phyloP scores from a whole-genome alignment of 371 early-diverging fungal species.

The Mucor velutinosus region DNA sequence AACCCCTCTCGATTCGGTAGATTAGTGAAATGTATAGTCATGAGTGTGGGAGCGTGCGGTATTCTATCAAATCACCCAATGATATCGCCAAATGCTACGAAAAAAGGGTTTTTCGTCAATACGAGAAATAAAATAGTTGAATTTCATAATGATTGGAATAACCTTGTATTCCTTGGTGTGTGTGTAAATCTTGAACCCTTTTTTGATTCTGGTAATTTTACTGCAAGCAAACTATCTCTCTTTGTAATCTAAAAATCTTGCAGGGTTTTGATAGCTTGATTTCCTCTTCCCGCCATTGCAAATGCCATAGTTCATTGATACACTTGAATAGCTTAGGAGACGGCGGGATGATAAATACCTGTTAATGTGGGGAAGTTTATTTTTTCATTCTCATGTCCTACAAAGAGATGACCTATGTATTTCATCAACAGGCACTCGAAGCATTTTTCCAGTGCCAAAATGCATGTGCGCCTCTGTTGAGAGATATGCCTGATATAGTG shows the following conservation, averaged over 20 bases:
- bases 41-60: conserved; percentile 29
- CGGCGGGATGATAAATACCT: conserved; percentile 8
- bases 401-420: neutral
- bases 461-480: neutral
- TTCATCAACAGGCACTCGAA: neutral
- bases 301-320: neutral
- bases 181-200: conserved; percentile 2
- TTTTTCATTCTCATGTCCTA: conserved; percentile 1
- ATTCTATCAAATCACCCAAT: conserved; percentile 5
- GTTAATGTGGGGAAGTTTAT: conserved; percentile 15
- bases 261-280: neutral
- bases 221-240: neutral
- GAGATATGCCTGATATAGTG: conserved; percentile 16
- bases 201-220: neutral
- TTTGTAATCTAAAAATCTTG: neutral
- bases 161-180: neutral
- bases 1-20: conserved; percentile 10
- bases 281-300: neutral
- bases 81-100: neutral
- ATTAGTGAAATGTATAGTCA: conserved; percentile 16
- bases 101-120: neutral
- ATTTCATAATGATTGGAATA: neutral
- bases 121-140: neutral
- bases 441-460: neutral
- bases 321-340: neutral